Conservation (phyloP, 495 filamentous ascomycete genomes). For the Ascodesmis nigricans region DNA sequence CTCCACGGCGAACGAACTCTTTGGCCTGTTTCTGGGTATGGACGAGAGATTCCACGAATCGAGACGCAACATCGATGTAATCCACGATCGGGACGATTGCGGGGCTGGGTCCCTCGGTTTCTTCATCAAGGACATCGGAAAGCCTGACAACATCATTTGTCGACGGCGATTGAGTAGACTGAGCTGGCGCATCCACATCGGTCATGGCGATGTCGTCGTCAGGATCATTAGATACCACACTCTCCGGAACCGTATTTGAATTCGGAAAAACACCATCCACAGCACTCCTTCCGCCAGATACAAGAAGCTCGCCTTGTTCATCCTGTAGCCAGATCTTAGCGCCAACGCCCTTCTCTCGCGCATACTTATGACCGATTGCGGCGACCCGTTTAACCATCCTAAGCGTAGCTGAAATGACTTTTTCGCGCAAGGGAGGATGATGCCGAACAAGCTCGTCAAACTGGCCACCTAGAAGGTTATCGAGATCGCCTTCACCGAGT, state of each 20-base stretch:
- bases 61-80: conserved; percentile 50
- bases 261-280: conserved; percentile 9
- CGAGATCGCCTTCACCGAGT: conserved; percentile 47
- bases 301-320: conserved; percentile 27
- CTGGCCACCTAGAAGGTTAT: conserved; percentile 45
- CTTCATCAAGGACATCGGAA: conserved; percentile 27
- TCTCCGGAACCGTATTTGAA: conserved; percentile 6
- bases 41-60: conserved; percentile 60
- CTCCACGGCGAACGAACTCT: conserved; percentile 54
- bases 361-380: conserved; percentile 43
- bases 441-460: conserved; percentile 92
- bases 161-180: too few relatives aligned
- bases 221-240: conserved; percentile 24
- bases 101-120: conserved; percentile 8
- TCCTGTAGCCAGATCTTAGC: conserved; percentile 53
- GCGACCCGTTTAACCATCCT: conserved; percentile 65
- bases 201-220: conserved; percentile 37
- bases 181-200: conserved; percentile 25
- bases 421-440: conserved; percentile 59
- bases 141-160: conserved; percentile 20
- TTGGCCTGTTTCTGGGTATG: conserved; percentile 51
- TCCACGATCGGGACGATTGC: conserved; percentile 30
- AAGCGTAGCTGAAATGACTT: conserved; percentile 56
- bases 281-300: conserved; percentile 29
- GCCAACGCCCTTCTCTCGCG: conserved; percentile 44